A percentile compares a stretch with the other conserved stretches of the same genome.
phyloP scores from a whole-genome alignment of 2,329 filamentous ascomycete species.

The Orbilia brochopaga region DNA sequence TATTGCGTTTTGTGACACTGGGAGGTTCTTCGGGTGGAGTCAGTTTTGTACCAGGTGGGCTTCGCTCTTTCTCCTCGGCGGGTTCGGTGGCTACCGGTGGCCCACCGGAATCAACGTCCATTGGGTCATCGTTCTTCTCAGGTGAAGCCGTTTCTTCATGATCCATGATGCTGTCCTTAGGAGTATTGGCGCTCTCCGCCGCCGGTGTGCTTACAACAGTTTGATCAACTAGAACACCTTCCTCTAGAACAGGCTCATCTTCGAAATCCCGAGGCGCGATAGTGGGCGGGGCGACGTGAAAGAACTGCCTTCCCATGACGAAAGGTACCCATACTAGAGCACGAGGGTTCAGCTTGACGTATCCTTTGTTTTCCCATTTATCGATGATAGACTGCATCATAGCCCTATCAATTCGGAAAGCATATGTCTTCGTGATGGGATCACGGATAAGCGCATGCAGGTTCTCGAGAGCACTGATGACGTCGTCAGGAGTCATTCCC shows the following conservation, averaged over 20 bases:
- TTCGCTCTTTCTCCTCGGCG: slow-evolving; percentile 21
- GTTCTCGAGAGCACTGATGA: slow-evolving; percentile 90
- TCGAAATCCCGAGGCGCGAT: slow-evolving; percentile 76
- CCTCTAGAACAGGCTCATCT: slow-evolving; percentile 63
- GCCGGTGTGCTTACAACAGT: slow-evolving; percentile 58
- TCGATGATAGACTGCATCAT: slow-evolving; percentile 87
- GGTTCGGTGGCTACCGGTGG: slow-evolving; percentile 10
- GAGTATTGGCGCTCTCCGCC: slow-evolving; percentile 42
- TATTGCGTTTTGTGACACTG: slow-evolving; percentile 20
- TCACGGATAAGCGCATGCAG: slow-evolving; percentile 88
- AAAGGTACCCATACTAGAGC: slow-evolving; percentile 94
- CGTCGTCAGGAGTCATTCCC: slow-evolving; percentile 94
- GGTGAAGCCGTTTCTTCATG: slow-evolving; percentile 34
- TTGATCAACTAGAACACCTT: slow-evolving; percentile 60
- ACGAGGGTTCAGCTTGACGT: slow-evolving; percentile 80
- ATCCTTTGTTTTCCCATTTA: slow-evolving; percentile 87
- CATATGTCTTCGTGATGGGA: slow-evolving; percentile 85
- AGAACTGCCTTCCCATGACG: slow-evolving; percentile 76
- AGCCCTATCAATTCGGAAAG: slow-evolving; percentile 80
- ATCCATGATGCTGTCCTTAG: slow-evolving; percentile 42
- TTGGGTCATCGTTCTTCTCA: slow-evolving; percentile 38
- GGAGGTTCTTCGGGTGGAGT: slow-evolving; percentile 41
- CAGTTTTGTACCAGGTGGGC: slow-evolving; percentile 25
- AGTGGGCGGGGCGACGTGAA: slow-evolving; percentile 79
- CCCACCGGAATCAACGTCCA: slow-evolving; percentile 45